Percentiles rank a stretch among this genome's conserved stretches.
Evolutionary conservation across 1,284 basidiomycete genomes (phyloP).

Genomic region (Heterobasidion occidentale): DNA sequence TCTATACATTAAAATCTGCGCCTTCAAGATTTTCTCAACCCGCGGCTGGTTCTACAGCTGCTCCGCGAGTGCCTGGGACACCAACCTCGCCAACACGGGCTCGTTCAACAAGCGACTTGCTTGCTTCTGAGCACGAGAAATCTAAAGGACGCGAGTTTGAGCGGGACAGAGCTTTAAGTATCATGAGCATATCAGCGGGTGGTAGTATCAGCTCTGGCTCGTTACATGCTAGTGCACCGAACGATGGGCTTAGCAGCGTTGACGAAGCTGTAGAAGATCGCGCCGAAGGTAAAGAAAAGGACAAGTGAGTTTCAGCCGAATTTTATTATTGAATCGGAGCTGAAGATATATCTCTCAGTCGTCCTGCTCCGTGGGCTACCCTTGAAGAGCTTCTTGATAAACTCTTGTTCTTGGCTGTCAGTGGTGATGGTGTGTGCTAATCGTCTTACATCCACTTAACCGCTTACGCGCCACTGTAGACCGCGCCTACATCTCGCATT

Average conservation of each 20-base stretch:
- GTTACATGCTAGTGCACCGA: slow-evolving; percentile 3
- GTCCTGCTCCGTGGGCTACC: slow-evolving; percentile 48
- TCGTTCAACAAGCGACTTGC: slow-evolving; percentile 48
- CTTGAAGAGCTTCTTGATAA: slow-evolving; percentile 72
- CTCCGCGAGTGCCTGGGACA: slow-evolving; percentile 12
- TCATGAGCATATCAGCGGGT: slow-evolving; percentile 2
- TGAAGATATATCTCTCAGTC: slow-evolving; percentile 5
- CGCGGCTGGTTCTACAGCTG: slow-evolving; percentile 11
- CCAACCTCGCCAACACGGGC: slow-evolving; percentile 39
- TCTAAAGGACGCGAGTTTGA: slow-evolving; percentile 19
- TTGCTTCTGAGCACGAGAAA: slow-evolving; percentile 36
- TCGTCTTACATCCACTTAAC: neutral
- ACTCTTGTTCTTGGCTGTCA: slow-evolving; percentile 64
- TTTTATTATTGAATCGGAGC: neutral
- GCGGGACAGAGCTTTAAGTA: slow-evolving; percentile 2
- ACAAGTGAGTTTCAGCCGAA: slow-evolving; percentile 20
- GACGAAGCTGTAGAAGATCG: slow-evolving; percentile 12
- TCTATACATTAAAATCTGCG: slow-evolving; percentile 16
- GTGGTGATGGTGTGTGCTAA: slow-evolving; percentile 58
- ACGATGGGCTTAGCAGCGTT: slow-evolving; percentile 6
- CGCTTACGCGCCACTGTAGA: slow-evolving; percentile 33
- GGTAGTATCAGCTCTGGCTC: slow-evolving; percentile 2
- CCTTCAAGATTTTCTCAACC: slow-evolving; percentile 23
- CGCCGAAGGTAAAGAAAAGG: slow-evolving; percentile 12
- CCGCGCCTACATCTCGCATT: slow-evolving; percentile 66